These are phyloP conservation scores for Eremochloa ophiuroides DNA, from an alignment of 176 grass and related monocot genomes.

Conservation along the genomic window DNA sequence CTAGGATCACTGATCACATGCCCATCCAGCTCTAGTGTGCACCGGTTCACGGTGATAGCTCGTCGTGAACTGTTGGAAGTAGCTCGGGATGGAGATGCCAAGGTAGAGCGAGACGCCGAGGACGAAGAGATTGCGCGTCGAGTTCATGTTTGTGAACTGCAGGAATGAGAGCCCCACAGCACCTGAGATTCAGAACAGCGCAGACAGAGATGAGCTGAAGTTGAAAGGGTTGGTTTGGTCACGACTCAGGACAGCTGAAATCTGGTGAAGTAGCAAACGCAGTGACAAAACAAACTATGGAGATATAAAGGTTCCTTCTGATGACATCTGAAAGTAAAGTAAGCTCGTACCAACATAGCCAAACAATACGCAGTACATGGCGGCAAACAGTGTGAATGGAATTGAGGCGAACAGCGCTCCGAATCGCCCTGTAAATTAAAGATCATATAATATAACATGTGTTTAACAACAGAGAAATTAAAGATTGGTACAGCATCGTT, in stretches of 20 bases:
- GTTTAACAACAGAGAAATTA: neutral
- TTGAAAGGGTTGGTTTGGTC: too few relatives aligned
- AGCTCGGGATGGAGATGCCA: conserved; percentile 72
- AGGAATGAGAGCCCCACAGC: conserved; percentile 72
- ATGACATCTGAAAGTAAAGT: neutral
- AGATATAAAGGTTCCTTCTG: neutral
- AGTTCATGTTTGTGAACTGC: conserved; percentile 97
- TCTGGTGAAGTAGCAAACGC: neutral
- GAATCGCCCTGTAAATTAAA: conserved; percentile 56
- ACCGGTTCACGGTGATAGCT: conserved; percentile 47
- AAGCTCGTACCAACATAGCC: conserved; percentile 61
- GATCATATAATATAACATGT: neutral
- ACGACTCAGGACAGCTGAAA: neutral
- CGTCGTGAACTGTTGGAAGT: conserved; percentile 59
- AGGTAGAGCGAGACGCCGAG: conserved; percentile 68
- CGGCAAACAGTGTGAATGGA: conserved; percentile 73
- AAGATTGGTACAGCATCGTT: neutral
- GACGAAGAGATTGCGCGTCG: conserved; percentile 77
- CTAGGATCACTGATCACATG: neutral
- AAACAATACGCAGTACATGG: conserved; percentile 68
- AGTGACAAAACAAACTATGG: neutral
- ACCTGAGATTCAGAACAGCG: too few relatives aligned
- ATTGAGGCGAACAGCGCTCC: conserved; percentile 82
- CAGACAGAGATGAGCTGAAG: neutral
- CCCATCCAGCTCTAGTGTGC: conserved; percentile 79